Percentiles rank a stretch among this genome's conserved stretches.
Conservation (phyloP, 306 rosid genomes). For the Fagus crenata region DNA sequence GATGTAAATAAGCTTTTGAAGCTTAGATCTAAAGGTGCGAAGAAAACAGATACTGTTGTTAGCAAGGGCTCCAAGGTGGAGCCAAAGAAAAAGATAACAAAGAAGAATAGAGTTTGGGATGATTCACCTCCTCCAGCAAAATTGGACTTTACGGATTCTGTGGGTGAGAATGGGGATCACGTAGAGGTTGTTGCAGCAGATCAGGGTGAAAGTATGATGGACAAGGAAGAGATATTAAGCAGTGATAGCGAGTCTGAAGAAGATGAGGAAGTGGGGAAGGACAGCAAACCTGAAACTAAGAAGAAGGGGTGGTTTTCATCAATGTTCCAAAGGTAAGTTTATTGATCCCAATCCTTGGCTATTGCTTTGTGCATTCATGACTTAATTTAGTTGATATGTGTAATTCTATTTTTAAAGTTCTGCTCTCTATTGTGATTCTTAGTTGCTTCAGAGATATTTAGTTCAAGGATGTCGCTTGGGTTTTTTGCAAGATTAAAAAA, state of each 20-base stretch:
- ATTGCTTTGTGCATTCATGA: constrained; percentile 15
- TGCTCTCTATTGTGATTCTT: not conserved
- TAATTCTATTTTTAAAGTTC: not conserved
- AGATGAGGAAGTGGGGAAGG: constrained; percentile 64
- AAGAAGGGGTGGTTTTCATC: constrained; percentile 98
- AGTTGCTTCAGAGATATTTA: not conserved
- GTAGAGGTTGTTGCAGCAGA: constrained; percentile 72
- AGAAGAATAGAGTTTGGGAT: constrained; percentile 96
- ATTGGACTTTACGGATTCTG: constrained; percentile 79
- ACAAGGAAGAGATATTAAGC: constrained; percentile 81
- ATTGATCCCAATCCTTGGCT: constrained; percentile 10
- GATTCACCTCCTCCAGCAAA: constrained; percentile 57
- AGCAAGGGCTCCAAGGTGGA: constrained; percentile 72
- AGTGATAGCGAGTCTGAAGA: constrained; percentile 89
- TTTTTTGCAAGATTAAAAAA: not conserved
- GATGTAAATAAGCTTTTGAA: constrained; percentile 96
- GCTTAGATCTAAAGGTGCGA: constrained; percentile 71
- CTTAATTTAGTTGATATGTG: constrained; percentile 1
- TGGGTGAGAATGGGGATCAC: constrained; percentile 64
- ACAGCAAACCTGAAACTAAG: constrained; percentile 70
- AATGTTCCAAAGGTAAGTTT: constrained; percentile 85
- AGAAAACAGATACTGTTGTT: constrained; percentile 59
- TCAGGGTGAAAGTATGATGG: constrained; percentile 99
- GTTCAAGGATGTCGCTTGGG: not conserved
- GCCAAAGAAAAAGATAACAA: constrained; percentile 62